Base-by-base conservation (phyloP, 2,329 filamentous ascomycete genomes). In the Nannizziopsis barbatae region DNA sequence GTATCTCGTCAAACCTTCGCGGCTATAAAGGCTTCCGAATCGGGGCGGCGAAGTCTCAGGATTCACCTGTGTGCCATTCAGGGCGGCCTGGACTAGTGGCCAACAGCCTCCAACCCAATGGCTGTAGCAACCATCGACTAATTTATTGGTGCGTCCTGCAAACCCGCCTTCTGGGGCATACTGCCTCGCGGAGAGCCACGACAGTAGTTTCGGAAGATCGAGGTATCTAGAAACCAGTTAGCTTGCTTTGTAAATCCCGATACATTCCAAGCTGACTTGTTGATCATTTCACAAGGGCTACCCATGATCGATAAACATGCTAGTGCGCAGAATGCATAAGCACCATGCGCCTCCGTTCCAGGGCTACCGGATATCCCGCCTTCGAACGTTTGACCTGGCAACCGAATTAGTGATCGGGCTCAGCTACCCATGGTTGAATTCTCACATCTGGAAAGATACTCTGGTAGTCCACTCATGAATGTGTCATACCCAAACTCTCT, bases 61-160 rank as follows among this genome's bases (percentile, higher is more conserved):
- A 38, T 56, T 54, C 45, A 57, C 53, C 47, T 65, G 66, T 48
- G 72, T 71, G 22, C 76, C 77, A 56, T 76, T 75, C 50, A 92
- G 69, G 47, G 82, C 82, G 50, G 86, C 86, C 70, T 95, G 84
- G 56, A 96, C 74, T 55, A 98, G 69, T 40, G 90, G 83, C 86
- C 89, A 98, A 70, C 89, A 96, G 47, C 84, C 85, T 47, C 92
- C 92, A 31, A 95, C 84, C 92, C 92, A 98, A 67, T 95, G 90
- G 63, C 86, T 94, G 71, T 98, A 98, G 70, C 92, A 98, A 40
- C 90, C 92, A 65, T 98, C 92, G 30, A 96, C 92, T 30, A 98
- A 76, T 70, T 98, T 98, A 74, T 96, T 96, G 22, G 90, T 95
- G 57, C 92, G 83, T 52, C 92, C 92, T 36, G 86, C 84, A 62